These are phyloP conservation scores for Trypanosoma melophagium DNA, from an alignment of 208 protist genomes.

Conservation along the genomic window DNA sequence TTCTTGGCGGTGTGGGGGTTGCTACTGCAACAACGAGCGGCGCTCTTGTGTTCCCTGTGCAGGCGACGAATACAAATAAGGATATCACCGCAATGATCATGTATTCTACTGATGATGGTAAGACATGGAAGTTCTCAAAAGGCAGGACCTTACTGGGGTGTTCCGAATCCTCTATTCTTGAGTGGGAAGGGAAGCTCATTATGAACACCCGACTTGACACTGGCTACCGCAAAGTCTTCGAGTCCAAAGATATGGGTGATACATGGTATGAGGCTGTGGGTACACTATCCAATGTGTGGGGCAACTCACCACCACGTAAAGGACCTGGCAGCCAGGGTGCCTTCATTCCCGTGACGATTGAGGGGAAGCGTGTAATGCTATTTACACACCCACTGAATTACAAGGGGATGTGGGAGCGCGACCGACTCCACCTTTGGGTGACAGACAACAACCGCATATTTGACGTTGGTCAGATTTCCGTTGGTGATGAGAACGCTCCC, in stretches of 20 bases:
- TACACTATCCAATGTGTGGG: slow-evolving; percentile 20
- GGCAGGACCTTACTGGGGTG: neutral
- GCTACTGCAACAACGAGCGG: slow-evolving; percentile 10
- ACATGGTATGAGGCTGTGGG: slow-evolving; percentile 17
- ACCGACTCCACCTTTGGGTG: no score
- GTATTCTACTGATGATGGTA: no score
- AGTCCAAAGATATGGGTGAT: slow-evolving; percentile 7
- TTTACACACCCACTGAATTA: no score
- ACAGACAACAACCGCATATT: slow-evolving; percentile 12
- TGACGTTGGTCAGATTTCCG: slow-evolving; percentile 18
- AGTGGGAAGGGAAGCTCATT: slow-evolving; percentile 21
- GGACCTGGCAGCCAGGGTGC: no score
- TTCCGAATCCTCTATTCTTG: neutral
- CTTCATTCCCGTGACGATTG: no score
- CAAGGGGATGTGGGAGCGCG: no score
- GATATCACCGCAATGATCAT: no score
- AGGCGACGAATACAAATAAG: no score
- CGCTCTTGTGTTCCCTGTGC: slow-evolving; percentile 19
- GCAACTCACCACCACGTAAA: no score
- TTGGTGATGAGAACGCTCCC: slow-evolving; percentile 8
- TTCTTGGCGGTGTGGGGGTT: slow-evolving; percentile 12
- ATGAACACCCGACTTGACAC: slow-evolving; percentile 4
- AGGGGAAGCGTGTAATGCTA: no score
- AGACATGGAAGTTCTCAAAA: slow-evolving; percentile 2
- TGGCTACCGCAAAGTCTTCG: slow-evolving; percentile 15